phyloP scores from a whole-genome alignment of 805 yeast genomes.

The Candida morakotiae region DNA sequence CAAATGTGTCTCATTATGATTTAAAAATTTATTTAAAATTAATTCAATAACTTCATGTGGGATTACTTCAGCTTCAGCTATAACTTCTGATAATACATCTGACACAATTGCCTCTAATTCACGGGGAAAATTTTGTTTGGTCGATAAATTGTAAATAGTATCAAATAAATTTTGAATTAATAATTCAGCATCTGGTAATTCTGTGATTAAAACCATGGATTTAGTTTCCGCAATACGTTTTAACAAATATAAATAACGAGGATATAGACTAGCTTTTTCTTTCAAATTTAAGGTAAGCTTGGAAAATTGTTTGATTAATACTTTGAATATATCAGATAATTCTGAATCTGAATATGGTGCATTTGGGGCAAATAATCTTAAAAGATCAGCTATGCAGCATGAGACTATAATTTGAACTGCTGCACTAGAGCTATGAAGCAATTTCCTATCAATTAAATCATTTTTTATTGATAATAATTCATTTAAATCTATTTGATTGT shows the following conservation, averaged over 20 bases:
- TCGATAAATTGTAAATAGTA: constrained; percentile 53
- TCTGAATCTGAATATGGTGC: constrained; percentile 75
- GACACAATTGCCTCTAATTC: constrained; percentile 59
- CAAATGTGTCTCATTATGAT: constrained; percentile 8
- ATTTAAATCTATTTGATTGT: constrained; percentile 48
- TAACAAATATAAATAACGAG: constrained; percentile 60
- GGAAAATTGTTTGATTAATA: constrained; percentile 61
- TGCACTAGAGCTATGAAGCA: constrained; percentile 54
- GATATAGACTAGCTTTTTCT: constrained; percentile 37
- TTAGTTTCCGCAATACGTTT: constrained; percentile 72
- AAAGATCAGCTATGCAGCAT: constrained; percentile 70
- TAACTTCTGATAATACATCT: constrained; percentile 70
- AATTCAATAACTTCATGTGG: constrained; percentile 58
- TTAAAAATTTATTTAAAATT: constrained; percentile 60
- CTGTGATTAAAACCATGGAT: constrained; percentile 69
- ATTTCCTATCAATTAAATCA: constrained; percentile 55
- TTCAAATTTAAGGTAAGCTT: constrained; percentile 37
- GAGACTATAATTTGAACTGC: constrained; percentile 71
- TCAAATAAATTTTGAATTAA: constrained; percentile 56
- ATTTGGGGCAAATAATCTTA: constrained; percentile 81
- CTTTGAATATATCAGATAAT: constrained; percentile 59
- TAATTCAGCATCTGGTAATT: constrained; percentile 57
- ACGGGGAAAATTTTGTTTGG: constrained; percentile 39
- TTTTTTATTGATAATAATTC: constrained; percentile 40
- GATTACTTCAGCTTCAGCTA: constrained; percentile 65